phyloP scores from a whole-genome alignment of 345 rosid genomes.

The Citrus reticulata region DNA sequence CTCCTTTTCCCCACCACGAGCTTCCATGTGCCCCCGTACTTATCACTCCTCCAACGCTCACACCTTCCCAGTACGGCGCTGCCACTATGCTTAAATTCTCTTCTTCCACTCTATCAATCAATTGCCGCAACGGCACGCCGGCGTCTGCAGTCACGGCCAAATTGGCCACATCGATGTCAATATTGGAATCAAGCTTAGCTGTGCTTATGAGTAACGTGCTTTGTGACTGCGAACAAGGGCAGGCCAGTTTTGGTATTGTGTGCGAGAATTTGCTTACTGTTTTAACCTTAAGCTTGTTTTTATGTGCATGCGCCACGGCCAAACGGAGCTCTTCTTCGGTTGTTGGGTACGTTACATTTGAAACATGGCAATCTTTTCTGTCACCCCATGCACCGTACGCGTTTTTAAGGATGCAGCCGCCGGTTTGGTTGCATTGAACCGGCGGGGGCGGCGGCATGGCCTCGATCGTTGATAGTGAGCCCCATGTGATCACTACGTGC shows the following conservation, averaged over 20 bases:
- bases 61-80: slow-evolving; percentile 94
- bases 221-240: slow-evolving; percentile 35
- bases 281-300: slow-evolving; percentile 55
- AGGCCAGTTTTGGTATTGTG: slow-evolving; percentile 79
- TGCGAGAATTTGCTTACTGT: slow-evolving; percentile 73
- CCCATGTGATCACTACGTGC: not conserved
- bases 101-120: slow-evolving; percentile 65
- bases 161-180: slow-evolving; percentile 44
- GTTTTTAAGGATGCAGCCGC: slow-evolving; percentile 54
- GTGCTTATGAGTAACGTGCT: slow-evolving; percentile 68
- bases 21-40: slow-evolving; percentile 96
- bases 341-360: slow-evolving; percentile 48
- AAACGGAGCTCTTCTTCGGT: slow-evolving; percentile 64
- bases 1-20: slow-evolving; percentile 92
- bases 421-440: slow-evolving; percentile 44
- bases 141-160: slow-evolving; percentile 65
- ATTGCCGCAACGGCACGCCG: slow-evolving; percentile 55
- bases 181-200: slow-evolving; percentile 34
- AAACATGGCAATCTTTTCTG: slow-evolving; percentile 50
- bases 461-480: not conserved
- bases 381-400: slow-evolving; percentile 84
- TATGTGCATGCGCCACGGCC: slow-evolving; percentile 57
- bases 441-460: slow-evolving; percentile 61
- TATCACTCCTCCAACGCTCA: slow-evolving; percentile 76
- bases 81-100: slow-evolving; percentile 65